Percentiles rank a stretch among this genome's conserved stretches.
Evolutionary conservation across 371 early-diverging fungal genomes (phyloP).

Genomic region (Parasitella parasitica): DNA sequence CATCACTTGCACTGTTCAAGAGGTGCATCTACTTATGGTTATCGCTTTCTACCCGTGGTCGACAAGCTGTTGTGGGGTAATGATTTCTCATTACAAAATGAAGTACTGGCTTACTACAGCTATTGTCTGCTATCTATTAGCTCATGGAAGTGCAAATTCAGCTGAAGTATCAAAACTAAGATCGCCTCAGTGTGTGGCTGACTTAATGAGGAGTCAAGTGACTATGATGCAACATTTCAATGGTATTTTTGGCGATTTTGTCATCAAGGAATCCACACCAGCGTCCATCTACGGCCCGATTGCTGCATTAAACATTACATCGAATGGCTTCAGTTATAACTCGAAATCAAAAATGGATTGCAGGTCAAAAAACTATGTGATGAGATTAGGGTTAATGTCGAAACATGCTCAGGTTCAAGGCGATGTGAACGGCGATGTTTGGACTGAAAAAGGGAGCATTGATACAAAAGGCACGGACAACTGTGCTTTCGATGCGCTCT

Average conservation of each 20-base stretch:
- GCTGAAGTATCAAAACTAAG: neutral
- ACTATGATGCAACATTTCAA: constrained; percentile 1
- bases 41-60: too few relatives aligned
- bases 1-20: too few relatives aligned
- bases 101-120: neutral
- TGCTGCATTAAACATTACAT: neutral
- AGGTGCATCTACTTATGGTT: too few relatives aligned
- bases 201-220: neutral
- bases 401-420: neutral
- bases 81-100: too few relatives aligned
- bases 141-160: neutral
- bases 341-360: neutral
- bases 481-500: neutral
- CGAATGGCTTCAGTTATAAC: neutral
- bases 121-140: neutral
- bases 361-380: neutral
- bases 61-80: too few relatives aligned
- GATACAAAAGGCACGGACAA: neutral
- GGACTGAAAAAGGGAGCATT: neutral
- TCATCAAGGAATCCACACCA: neutral
- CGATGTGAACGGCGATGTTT: neutral
- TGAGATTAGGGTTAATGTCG: neutral
- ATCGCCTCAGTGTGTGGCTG: neutral
- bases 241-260: neutral
- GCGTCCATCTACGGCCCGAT: neutral